These are phyloP conservation scores for Graphilbum fragrans DNA, from an alignment of 2,329 filamentous ascomycete genomes.

Conservation along the genomic window DNA sequence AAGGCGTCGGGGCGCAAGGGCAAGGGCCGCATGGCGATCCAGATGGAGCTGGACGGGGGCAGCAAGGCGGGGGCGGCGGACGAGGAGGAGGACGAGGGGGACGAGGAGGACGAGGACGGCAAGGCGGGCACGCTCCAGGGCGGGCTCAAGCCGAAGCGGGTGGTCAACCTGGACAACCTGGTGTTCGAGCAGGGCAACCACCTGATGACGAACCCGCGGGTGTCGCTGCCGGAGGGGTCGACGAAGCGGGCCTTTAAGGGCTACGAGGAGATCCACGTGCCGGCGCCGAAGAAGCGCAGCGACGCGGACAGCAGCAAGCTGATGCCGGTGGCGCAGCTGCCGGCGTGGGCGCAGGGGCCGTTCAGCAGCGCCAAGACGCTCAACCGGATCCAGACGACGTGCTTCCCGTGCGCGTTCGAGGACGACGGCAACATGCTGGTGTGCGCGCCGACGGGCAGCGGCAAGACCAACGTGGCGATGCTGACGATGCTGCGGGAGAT, in stretches of 20 bases:
- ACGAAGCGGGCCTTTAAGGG: slow-evolving; percentile 95
- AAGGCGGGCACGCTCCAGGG: slow-evolving; percentile 51
- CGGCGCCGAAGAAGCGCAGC: slow-evolving; percentile 75
- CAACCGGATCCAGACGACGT: slow-evolving; percentile 92
- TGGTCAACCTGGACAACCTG: slow-evolving; percentile 91
- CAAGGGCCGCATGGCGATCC: slow-evolving; percentile 69
- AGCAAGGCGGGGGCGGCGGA: slow-evolving; percentile 37
- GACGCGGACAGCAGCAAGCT: slow-evolving; percentile 63
- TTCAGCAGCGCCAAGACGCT: slow-evolving; percentile 80
- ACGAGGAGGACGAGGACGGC: slow-evolving; percentile 12
- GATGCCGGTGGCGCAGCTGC: slow-evolving; percentile 79
- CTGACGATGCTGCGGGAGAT: slow-evolving; percentile 91
- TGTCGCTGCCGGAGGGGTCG: slow-evolving; percentile 84
- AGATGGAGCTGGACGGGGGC: slow-evolving; percentile 81
- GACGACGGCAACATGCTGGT: slow-evolving; percentile 97
- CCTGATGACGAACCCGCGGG: slow-evolving; percentile 97
- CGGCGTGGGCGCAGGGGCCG: slow-evolving; percentile 79
- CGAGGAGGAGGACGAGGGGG: slow-evolving; percentile 11
- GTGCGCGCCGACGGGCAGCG: slow-evolving; percentile 91
- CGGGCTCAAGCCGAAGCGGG: slow-evolving; percentile 71
- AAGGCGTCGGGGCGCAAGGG: slow-evolving; percentile 45
- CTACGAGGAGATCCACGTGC: slow-evolving; percentile 97
- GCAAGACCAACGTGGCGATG: slow-evolving; percentile 99
- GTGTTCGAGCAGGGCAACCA: slow-evolving; percentile 98
- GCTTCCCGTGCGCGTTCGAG: slow-evolving; percentile 80